Evolutionary conservation across 2,329 filamentous ascomycete species (phyloP).

Genomic region (Blastomyces gilchristii): DNA sequence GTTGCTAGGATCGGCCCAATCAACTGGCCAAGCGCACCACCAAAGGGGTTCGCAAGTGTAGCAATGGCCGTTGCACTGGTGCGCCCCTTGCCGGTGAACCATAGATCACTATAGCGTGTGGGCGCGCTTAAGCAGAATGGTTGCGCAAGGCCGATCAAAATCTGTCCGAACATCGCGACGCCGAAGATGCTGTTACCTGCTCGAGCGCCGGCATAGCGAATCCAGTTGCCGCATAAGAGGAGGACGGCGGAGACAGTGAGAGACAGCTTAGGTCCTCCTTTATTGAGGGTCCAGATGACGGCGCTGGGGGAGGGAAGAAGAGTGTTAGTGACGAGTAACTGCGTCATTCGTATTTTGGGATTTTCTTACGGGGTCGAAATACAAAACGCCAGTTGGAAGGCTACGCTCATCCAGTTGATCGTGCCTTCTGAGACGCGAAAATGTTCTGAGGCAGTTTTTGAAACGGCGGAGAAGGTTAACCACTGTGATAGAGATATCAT

Average conservation of each 20-base stretch:
- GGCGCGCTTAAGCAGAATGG: constrained; percentile 86
- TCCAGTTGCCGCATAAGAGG: constrained; percentile 77
- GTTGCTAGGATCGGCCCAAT: constrained; percentile 69
- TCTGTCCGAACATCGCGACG: constrained; percentile 80
- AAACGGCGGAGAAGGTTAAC: constrained; percentile 84
- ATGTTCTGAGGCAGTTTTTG: constrained; percentile 60
- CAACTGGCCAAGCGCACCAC: constrained; percentile 78
- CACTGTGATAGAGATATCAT: constrained; percentile 46
- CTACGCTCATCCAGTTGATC: constrained; percentile 89
- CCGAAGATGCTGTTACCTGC: constrained; percentile 53
- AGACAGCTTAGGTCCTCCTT: constrained; percentile 62
- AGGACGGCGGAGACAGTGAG: constrained; percentile 65
- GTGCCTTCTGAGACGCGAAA: constrained; percentile 63
- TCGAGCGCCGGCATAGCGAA: constrained; percentile 65
- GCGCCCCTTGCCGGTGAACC: constrained; percentile 79
- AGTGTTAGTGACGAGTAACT: not conserved
- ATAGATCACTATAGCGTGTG: constrained; percentile 82
- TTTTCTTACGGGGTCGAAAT: constrained; percentile 51
- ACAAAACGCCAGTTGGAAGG: constrained; percentile 76
- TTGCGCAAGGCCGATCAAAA: constrained; percentile 79
- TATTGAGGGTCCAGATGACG: constrained; percentile 67
- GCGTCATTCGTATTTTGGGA: not conserved
- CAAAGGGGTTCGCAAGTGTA: constrained; percentile 79
- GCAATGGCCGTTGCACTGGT: constrained; percentile 79
- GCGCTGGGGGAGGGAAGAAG: constrained; percentile 26